These are phyloP conservation scores for Erodium maritimum DNA, from an alignment of 345 rosid genomes.

Conservation along the genomic window DNA sequence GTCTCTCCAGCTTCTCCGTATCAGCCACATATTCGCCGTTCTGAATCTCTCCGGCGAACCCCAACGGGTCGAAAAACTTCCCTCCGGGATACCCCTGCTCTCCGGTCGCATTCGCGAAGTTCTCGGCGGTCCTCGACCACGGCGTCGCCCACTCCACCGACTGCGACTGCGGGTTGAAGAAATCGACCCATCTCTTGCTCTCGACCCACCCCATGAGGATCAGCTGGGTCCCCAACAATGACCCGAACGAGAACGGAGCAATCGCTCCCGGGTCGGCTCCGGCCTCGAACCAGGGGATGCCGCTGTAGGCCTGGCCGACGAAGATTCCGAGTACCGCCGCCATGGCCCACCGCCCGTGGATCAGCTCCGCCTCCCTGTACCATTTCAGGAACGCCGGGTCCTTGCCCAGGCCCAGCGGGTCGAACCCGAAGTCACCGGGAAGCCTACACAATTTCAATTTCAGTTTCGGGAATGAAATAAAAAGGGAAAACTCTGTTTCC, in stretches of 20 bases:
- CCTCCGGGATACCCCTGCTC: slow-evolving; percentile 98
- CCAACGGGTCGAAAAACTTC: slow-evolving; percentile 80
- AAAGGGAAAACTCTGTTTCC: too few species aligned
- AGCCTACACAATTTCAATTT: slow-evolving; percentile 33
- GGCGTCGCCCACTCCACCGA: slow-evolving; percentile 97
- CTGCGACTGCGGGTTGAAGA: slow-evolving; percentile 91
- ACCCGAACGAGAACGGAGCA: slow-evolving; percentile 84
- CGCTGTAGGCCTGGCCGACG: slow-evolving; percentile 93
- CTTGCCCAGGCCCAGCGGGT: slow-evolving; percentile 85
- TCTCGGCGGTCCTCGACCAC: slow-evolving; percentile 83
- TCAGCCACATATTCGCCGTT: slow-evolving; percentile 74
- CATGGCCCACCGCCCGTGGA: slow-evolving; percentile 99
- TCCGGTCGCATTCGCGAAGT: slow-evolving; percentile 73
- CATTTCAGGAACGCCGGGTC: slow-evolving; percentile 94
- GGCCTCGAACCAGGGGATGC: slow-evolving; percentile 95
- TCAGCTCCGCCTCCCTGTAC: slow-evolving; percentile 96
- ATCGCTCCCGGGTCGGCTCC: slow-evolving; percentile 85
- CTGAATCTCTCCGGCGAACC: slow-evolving; percentile 50
- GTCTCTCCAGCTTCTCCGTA: slow-evolving; percentile 66
- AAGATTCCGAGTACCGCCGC: slow-evolving; percentile 78
- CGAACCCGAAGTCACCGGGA: slow-evolving; percentile 89
- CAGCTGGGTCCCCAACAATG: slow-evolving; percentile 76
- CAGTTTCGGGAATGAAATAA: background rate
- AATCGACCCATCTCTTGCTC: slow-evolving; percentile 97
- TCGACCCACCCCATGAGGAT: slow-evolving; percentile 98